Percentiles rank a stretch among this genome's conserved stretches.
Evolutionary conservation across 23 red algal genomes (phyloP).

Genomic region (Cyanidiococcus yangmingshanensis): DNA sequence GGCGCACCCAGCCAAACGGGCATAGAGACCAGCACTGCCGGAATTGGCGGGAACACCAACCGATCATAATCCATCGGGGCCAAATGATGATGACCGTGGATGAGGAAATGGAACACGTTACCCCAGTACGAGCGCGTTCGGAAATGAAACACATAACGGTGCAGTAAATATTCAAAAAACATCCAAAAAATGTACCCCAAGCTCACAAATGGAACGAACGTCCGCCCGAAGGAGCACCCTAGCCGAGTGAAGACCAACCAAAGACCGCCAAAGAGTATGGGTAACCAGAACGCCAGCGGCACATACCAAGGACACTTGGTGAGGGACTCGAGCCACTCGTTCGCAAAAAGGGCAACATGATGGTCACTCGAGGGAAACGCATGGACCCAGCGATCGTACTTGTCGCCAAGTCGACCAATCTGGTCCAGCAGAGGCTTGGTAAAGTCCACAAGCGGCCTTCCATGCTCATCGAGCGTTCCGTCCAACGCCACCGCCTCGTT

Average conservation of each 20-base stretch:
- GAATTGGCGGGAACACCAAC: slow-evolving; percentile 82
- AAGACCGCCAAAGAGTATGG: slow-evolving; percentile 36
- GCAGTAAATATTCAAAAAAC: slow-evolving; percentile 84
- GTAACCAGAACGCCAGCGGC: slow-evolving; percentile 84
- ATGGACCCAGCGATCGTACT: slow-evolving; percentile 89
- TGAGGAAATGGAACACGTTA: slow-evolving; percentile 94
- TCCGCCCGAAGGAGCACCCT: not conserved
- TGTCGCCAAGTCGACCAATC: slow-evolving; percentile 72
- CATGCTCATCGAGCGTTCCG: slow-evolving; percentile 42
- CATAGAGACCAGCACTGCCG: slow-evolving; percentile 57
- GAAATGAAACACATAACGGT: slow-evolving; percentile 80
- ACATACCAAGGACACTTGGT: slow-evolving; percentile 98
- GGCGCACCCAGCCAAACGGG: slow-evolving; percentile 63
- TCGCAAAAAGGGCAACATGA: slow-evolving; percentile 79
- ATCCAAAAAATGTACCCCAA: slow-evolving; percentile 62
- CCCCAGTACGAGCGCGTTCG: slow-evolving; percentile 47
- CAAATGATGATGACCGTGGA: slow-evolving; percentile 97
- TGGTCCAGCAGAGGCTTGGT: slow-evolving; percentile 76
- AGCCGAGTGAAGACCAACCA: slow-evolving; percentile 1
- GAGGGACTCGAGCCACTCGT: slow-evolving; percentile 56
- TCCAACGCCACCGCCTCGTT: slow-evolving; percentile 20
- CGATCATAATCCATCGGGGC: slow-evolving; percentile 92
- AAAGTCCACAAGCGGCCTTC: slow-evolving; percentile 64
- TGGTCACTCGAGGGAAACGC: slow-evolving; percentile 87
- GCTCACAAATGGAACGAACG: slow-evolving; percentile 16